Base-by-base conservation (phyloP, 768 basidiomycete species). In the Suillus brevipes region DNA sequence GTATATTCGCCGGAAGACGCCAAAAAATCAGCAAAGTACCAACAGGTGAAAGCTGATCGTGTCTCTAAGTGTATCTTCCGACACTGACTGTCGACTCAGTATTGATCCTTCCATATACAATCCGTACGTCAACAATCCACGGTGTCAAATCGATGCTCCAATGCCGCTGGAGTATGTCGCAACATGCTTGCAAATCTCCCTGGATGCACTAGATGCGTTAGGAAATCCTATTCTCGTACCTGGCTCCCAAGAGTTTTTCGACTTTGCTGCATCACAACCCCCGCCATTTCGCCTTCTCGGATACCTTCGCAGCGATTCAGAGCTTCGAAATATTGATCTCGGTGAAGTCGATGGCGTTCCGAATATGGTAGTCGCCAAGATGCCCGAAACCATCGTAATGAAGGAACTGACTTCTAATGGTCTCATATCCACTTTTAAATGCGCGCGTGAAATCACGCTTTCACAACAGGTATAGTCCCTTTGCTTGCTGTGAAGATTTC, bases 81-180 rank as follows among this genome's bases (percentile, higher is more conserved):
- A 28, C 49, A 23, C 49, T 72, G 45, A 72, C 63, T n/a, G 18
- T 40, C n/a, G n/a, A 14, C 12, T 4, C 40, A 74, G 77, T 10
- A 68, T 75, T 28, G 70, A 77, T 62, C 74, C 77, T 3, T 77
- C 75, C 23, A 66, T 67, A 70, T 77, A 78, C 18, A 75, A 75
- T 55, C 56, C 75, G 47, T 68, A 75, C 45, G 31, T 68, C n/a
- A 74, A 77, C 28, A 77, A 77, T 23, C 75, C 77, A 12, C 70
- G 75, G 58, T 72, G 67, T 66, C 73, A 75, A 9, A 78, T 85
- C 52, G 84, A 86, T 61, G 73, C 81, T 2, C 79, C 79, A 0
- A 70, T 77, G 16, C 79, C 80, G 12, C 71, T 87, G 55, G 70
- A 78, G 58, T 83, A 86, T 50, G 79, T 84, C 20, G 80, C 83